A percentile compares a stretch with the other conserved stretches of the same genome.
These are phyloP conservation scores for Pilatotrama ljubarskyi DNA, from an alignment of 768 basidiomycete species.

Conservation along the genomic window DNA sequence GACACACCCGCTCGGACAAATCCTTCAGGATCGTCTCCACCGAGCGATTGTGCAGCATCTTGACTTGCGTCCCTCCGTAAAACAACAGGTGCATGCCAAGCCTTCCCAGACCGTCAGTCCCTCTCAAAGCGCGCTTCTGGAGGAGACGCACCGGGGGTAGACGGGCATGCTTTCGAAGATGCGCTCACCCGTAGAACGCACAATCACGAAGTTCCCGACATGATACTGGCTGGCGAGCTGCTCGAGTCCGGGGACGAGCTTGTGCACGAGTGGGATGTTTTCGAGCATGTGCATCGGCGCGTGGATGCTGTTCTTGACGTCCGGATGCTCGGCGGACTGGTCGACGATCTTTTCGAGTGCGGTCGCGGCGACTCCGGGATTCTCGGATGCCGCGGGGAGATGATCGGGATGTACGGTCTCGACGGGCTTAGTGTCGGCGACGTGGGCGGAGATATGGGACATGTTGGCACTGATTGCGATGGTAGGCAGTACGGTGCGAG, in stretches of 20 bases:
- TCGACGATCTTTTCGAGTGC: conserved; percentile 40
- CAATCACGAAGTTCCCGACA: conserved; percentile 57
- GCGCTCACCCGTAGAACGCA: conserved; percentile 32
- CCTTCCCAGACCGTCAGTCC: conserved; percentile 22
- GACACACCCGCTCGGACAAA: conserved; percentile 52
- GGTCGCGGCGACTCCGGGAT: conserved; percentile 27
- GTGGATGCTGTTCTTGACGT: conserved; percentile 34
- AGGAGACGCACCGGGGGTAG: conserved; percentile 19
- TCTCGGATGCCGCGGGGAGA: conserved; percentile 31
- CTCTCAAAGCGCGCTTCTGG: not conserved
- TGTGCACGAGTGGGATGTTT: conserved; percentile 42
- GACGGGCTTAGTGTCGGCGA: conserved; percentile 14
- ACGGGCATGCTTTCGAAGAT: conserved; percentile 21
- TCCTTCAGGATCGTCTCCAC: conserved; percentile 54
- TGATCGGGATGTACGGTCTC: conserved; percentile 33
- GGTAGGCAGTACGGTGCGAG: not conserved
- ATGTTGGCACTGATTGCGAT: not conserved
- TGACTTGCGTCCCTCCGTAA: conserved; percentile 52
- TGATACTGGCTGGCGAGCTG: conserved; percentile 53
- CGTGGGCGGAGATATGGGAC: conserved; percentile 8
- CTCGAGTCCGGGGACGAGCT: conserved; percentile 56
- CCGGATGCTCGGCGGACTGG: conserved; percentile 33
- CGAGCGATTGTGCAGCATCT: conserved; percentile 46
- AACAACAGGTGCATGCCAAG: conserved; percentile 81
- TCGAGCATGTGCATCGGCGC: conserved; percentile 33